These are phyloP conservation scores for Jamesozyma jinghongensis DNA, from an alignment of 805 yeast species.

Conservation along the genomic window DNA sequence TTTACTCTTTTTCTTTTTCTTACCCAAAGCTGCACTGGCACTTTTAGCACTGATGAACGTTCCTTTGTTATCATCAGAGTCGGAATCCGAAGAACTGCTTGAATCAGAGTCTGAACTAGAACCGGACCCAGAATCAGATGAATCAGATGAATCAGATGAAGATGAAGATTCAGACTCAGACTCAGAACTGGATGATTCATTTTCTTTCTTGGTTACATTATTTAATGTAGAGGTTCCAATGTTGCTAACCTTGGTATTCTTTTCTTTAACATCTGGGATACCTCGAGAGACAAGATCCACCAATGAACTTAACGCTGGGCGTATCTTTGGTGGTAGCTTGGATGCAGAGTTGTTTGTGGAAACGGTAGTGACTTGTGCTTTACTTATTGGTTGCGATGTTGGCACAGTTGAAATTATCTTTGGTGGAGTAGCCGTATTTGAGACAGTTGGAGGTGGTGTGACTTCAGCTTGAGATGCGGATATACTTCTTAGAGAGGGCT, in stretches of 20 bases:
- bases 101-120: constrained; percentile 10
- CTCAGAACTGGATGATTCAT: constrained; percentile 9
- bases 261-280: constrained; percentile 57
- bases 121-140: constrained; percentile 13
- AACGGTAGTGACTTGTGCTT: too few species aligned
- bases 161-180: constrained; percentile 7
- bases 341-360: constrained; percentile 9
- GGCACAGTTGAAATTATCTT: too few species aligned
- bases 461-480: neutral
- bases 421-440: too few species aligned
- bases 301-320: constrained; percentile 42
- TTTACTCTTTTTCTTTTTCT: constrained; percentile 24
- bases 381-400: too few species aligned
- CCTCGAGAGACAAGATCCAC: constrained; percentile 56
- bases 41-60: constrained; percentile 38
- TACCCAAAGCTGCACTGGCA: constrained; percentile 35
- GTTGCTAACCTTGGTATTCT: constrained; percentile 7
- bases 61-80: constrained; percentile 17
- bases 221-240: constrained; percentile 5
- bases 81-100: constrained; percentile 11
- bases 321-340: constrained; percentile 23
- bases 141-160: neutral
- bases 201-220: constrained; percentile 4
- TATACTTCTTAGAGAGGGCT: constrained; percentile 5
- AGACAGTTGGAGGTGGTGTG: constrained; percentile 9